phyloP scores from a whole-genome alignment of 192 early-diverging fungal genomes.

The Pecoramyces ruminantium region DNA sequence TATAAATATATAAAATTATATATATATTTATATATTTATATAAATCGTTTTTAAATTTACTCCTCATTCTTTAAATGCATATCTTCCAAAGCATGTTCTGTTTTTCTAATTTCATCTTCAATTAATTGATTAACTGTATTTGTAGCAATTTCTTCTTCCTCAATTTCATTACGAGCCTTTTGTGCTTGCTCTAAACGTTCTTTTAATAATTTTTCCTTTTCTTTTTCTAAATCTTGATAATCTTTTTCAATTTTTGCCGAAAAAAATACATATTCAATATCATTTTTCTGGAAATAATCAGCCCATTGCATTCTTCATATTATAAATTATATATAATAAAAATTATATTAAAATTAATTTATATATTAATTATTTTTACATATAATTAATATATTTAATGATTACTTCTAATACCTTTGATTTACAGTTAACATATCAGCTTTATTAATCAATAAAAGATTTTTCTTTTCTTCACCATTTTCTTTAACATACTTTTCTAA shows the following conservation, averaged over 20 bases:
- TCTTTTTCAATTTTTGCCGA: slow-evolving; percentile 74
- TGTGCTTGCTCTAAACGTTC: neutral
- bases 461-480: slow-evolving; percentile 65
- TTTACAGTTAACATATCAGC: slow-evolving; percentile 82
- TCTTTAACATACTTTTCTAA: slow-evolving; percentile 81
- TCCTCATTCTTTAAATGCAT: neutral
- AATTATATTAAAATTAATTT: neutral
- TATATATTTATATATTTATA: too few relatives aligned
- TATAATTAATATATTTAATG: too few relatives aligned
- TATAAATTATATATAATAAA: neutral
- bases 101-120: neutral
- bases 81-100: neutral
- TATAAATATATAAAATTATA: neutral
- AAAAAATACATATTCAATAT: slow-evolving; percentile 82
- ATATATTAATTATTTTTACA: neutral
- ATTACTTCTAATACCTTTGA: slow-evolving; percentile 72
- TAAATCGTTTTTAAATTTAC: neutral
- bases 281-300: slow-evolving; percentile 64
- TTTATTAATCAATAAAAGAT: slow-evolving; percentile 92
- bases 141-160: neutral
- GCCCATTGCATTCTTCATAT: slow-evolving; percentile 56
- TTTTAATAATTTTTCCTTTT: neutral
- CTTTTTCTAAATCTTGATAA: slow-evolving; percentile 52
- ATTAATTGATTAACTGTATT: neutral
- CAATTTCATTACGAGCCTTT: neutral